A percentile compares a stretch with the other conserved stretches of the same genome.
Conservation (phyloP, 2,329 filamentous ascomycete genomes). For the Cytospora chrysosperma region DNA sequence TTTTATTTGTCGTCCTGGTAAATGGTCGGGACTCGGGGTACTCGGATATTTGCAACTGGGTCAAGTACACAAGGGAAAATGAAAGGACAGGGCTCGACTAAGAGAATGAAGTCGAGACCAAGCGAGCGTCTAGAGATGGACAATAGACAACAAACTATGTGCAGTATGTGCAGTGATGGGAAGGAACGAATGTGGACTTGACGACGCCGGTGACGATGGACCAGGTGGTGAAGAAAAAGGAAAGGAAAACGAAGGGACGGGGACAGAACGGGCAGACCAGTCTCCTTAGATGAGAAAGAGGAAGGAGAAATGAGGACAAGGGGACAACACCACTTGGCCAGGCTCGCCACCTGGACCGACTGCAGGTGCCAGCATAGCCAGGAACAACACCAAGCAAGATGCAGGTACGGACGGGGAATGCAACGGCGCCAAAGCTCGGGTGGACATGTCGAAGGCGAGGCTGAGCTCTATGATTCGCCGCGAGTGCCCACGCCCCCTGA, state of each 20-base stretch:
- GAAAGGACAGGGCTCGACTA: conserved; percentile 47
- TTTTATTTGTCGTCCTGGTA: conserved; percentile 12
- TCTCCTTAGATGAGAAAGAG: conserved; percentile 23
- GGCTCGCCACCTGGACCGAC: not conserved
- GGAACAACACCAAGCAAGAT: conserved; percentile 15
- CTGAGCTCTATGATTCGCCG: conserved; percentile 17
- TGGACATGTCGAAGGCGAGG: conserved; percentile 14
- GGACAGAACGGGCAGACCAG: conserved; percentile 14
- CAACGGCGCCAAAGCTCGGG: conserved; percentile 24
- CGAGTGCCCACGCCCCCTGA: conserved; percentile 20
- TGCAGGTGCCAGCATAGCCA: conserved; percentile 14
- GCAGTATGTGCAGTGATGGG: conserved; percentile 34
- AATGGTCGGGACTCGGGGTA: conserved; percentile 12
- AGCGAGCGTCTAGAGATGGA: not conserved
- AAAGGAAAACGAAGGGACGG: conserved; percentile 14
- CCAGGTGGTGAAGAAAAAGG: conserved; percentile 24
- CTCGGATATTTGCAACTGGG: conserved; percentile 26
- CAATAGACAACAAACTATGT: conserved; percentile 6
- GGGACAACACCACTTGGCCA: not conserved
- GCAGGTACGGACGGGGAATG: conserved; percentile 23
- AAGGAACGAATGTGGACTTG: conserved; percentile 37
- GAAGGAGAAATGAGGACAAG: conserved; percentile 20
- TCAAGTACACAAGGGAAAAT: conserved; percentile 33
- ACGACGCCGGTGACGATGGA: conserved; percentile 36
- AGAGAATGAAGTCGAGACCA: conserved; percentile 49